Base-by-base conservation (phyloP, 495 filamentous ascomycete genomes). In the Hyaloscypha bicolor region DNA sequence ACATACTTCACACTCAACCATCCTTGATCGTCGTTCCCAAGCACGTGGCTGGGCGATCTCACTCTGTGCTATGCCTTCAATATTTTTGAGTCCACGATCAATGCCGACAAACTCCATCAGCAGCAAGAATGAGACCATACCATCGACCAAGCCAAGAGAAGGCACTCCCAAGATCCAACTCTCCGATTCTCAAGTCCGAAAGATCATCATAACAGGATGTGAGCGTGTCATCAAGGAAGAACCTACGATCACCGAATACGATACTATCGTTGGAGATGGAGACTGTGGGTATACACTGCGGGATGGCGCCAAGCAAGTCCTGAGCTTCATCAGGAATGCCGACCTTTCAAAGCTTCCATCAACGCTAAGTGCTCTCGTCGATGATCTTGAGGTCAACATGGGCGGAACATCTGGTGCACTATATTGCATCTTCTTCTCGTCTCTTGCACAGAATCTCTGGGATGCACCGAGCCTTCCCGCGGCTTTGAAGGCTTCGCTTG, bases 201-300 rank as follows among this genome's bases (percentile, higher is more conserved):
- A 67, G 19, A 64, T 68, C 29, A 67, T 71, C 53, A 65, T 35
- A 4, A 32, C 45, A 16, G 86, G 85, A 2, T 85, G 81, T 76
- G 72, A 80, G 14, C 79, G 75, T 6, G 78, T 85, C 29, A 78
- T 86, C 59, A 76, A 74, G 25, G 82, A 85, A 3, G 86, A 89
- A 72, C 85, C 86, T 0, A 79, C 82, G 55, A 76, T 89, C 57
- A 89, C 86, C 0, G 80, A 82, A 65, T 89, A 82, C 79, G 86
- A 89, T 74, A 84, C 85, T 9, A 76, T 86, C 62, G 88, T 89
- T 82, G 86, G 86, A 52, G 86, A 89, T 69, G 86, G 86, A 22
- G 86, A 89, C 73, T 89, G 86, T 70, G 86, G 86, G 21, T 81
- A 88, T 74, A 87, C 86, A n/a, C 78, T 89, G 12, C 75, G 83